phyloP scores from a whole-genome alignment of 352 stramenopile genomes.

The Halophytophthora batemanensis region DNA sequence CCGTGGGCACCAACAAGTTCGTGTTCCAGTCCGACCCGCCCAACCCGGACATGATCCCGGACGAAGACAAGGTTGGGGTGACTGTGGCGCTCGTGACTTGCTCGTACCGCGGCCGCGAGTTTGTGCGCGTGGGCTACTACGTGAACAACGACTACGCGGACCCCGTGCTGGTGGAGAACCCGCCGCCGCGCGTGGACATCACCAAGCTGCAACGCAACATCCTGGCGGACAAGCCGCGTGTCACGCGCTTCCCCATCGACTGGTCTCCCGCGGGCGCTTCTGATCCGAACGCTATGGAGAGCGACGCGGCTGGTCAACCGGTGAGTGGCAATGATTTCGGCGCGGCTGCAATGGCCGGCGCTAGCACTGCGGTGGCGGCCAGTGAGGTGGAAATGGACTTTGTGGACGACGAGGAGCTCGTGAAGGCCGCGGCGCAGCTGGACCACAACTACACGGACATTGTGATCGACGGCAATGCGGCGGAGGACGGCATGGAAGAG shows the following conservation, averaged over 20 bases:
- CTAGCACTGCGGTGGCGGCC: slow-evolving; percentile 8
- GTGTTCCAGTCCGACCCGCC: slow-evolving; percentile 95
- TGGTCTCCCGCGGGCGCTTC: slow-evolving; percentile 81
- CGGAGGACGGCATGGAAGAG: slow-evolving; percentile 54
- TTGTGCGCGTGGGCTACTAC: slow-evolving; percentile 97
- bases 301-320: slow-evolving; percentile 33
- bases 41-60: slow-evolving; percentile 89
- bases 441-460: slow-evolving; percentile 90
- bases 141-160: slow-evolving; percentile 99
- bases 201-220: slow-evolving; percentile 95
- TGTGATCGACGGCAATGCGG: slow-evolving; percentile 65
- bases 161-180: slow-evolving; percentile 83
- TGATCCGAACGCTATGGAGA: slow-evolving; percentile 42
- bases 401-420: slow-evolving; percentile 81
- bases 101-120: slow-evolving; percentile 96
- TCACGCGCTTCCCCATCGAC: slow-evolving; percentile 95
- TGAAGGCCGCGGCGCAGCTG: slow-evolving; percentile 81
- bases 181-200: slow-evolving; percentile 81
- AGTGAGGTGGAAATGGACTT: slow-evolving; percentile 65
- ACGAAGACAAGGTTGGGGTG: slow-evolving; percentile 97
- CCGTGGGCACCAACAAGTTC: slow-evolving; percentile 98
- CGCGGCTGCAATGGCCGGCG: slow-evolving; percentile 6
- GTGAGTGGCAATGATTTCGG: slow-evolving; percentile 15
- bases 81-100: slow-evolving; percentile 98
- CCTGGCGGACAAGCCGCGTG: slow-evolving; percentile 95